Evolutionary conservation across 495 filamentous ascomycete genomes (phyloP), one percentile per base, ranked within the genome.

Genomic region (Lindgomyces ingoldianus): DNA sequence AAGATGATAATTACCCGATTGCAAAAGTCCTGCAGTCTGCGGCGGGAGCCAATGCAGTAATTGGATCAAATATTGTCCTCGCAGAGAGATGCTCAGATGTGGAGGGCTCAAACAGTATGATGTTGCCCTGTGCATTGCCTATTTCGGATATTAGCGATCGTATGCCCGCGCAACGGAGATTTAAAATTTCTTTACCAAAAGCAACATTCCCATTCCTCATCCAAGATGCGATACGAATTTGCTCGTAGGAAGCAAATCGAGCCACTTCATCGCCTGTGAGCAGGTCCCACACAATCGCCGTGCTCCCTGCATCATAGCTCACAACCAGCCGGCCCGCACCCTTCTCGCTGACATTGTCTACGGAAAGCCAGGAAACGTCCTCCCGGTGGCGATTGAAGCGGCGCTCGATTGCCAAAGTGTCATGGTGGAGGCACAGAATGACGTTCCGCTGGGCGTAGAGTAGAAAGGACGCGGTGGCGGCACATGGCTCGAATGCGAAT

Each of bases 131-230:
- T 16, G 84, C 77, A 71, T 95, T 96, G 29, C 92, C 91, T 96
- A 69, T 11, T 19, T 19, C 33, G 10, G n/a, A 18, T 19, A 29
- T 55, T 30, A 55, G 29, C 36, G 50, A 55, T 42, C 9, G 18
- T 10, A 30, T 55, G 59, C 33, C 70, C 64, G 18, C 21, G 26
- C 39, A 25, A 18, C 9, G 10, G 36, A 22, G 44, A 19, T 14
- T 18, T 29, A n/a, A n/a, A 18, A 59, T 82, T 39, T 39, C 33
- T 6, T 73, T 80, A 96, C 93, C 94, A 79, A 98, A 97, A 53
- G 91, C 93, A 60, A 98, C 86, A 81, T 97, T 96, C 41, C 95
- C 94, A 79, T 97, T 96, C 49, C 88, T 84, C 94, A 98, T 96
- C 92, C 93, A 98, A 18, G 89, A 81, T 48, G 94, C 94, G 49